Evolutionary conservation across 176 grass and related monocot genomes (phyloP).

Genomic region (Triticum urartu): DNA sequence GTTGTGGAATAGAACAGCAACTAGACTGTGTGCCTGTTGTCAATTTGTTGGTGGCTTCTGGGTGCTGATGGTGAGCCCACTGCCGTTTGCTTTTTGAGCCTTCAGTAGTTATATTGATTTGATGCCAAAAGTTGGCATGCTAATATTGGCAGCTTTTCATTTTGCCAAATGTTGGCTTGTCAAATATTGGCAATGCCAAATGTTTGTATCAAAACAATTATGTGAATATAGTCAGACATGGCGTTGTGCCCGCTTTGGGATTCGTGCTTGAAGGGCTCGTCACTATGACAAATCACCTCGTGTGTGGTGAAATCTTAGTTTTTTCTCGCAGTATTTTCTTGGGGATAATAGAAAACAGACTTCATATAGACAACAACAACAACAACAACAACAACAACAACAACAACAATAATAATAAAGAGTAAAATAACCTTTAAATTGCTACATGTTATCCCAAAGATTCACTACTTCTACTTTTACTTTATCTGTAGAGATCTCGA

Average conservation of each 20-base stretch:
- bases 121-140: no score
- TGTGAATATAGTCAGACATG: background rate
- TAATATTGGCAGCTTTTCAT: no score
- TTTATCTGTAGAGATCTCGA: no score
- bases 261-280: background rate
- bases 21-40: background rate
- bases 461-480: no score
- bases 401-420: no score
- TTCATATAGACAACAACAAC: no score
- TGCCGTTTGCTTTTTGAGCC: background rate
- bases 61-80: background rate
- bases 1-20: background rate
- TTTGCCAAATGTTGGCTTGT: no score
- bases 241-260: background rate
- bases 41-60: slow-evolving; percentile 15
- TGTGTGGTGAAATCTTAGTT: background rate
- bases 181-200: no score
- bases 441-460: background rate
- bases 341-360: no score
- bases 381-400: no score
- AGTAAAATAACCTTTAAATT: background rate
- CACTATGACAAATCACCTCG: background rate
- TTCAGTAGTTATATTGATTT: background rate
- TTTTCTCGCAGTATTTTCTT: no score
- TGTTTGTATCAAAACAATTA: no score